Evolutionary conservation across 805 yeast genomes (phyloP).

Genomic region (Zygotorulaspora chibaensis): DNA sequence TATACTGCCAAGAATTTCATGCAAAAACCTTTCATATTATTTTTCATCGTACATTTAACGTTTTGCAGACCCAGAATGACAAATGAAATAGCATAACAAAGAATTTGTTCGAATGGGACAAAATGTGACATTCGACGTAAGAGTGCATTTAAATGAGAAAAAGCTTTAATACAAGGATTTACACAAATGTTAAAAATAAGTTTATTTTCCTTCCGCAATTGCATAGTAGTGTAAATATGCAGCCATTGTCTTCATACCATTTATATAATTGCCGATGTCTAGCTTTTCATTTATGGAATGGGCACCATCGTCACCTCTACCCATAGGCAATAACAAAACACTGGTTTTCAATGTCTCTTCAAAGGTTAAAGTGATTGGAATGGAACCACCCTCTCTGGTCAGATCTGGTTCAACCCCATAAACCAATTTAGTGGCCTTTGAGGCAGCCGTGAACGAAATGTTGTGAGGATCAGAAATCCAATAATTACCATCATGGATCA

Average conservation of each 20-base stretch:
- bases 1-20: too few relatives aligned
- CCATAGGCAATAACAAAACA: slow-evolving; percentile 91
- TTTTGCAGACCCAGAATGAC: too few relatives aligned
- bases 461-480: slow-evolving; percentile 96
- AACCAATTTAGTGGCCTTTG: slow-evolving; percentile 88
- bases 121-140: too few relatives aligned
- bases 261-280: slow-evolving; percentile 81
- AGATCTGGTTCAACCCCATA: slow-evolving; percentile 95
- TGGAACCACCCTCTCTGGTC: slow-evolving; percentile 98
- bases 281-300: slow-evolving; percentile 96
- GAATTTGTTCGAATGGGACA: too few relatives aligned
- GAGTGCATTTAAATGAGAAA: neutral
- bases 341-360: slow-evolving; percentile 81
- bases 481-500: slow-evolving; percentile 92
- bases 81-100: too few relatives aligned
- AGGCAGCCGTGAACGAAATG: slow-evolving; percentile 89
- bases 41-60: too few relatives aligned
- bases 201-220: slow-evolving; percentile 31
- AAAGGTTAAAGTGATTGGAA: slow-evolving; percentile 93
- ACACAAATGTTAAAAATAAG: too few relatives aligned
- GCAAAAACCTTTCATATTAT: too few relatives aligned
- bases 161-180: too few relatives aligned
- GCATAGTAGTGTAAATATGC: slow-evolving; percentile 90
- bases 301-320: slow-evolving; percentile 99
- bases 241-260: slow-evolving; percentile 89